phyloP scores from a whole-genome alignment of 148 eudicot genomes.

The Agrostemma githago region DNA sequence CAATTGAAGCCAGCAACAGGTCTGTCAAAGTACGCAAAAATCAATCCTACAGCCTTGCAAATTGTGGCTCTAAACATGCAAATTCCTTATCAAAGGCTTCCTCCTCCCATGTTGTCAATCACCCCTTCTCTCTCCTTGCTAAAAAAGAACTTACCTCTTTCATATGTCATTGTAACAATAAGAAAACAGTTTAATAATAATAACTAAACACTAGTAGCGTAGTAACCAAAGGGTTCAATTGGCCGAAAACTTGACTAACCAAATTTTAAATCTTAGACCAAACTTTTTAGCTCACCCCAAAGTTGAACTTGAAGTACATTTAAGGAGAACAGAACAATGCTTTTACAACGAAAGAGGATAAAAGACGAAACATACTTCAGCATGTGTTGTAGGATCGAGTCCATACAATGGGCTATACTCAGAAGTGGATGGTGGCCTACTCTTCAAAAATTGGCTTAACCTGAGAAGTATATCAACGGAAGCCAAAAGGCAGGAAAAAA shows the following conservation, averaged over 20 bases:
- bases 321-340: background rate
- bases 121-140: background rate
- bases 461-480: constrained; percentile 31
- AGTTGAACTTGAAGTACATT: background rate
- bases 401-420: constrained; percentile 77
- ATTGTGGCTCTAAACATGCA: background rate
- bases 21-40: background rate
- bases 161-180: background rate
- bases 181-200: background rate
- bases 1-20: background rate
- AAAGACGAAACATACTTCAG: constrained; percentile 53
- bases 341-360: constrained; percentile 1
- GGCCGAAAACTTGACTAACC: background rate
- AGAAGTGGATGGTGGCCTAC: constrained; percentile 68
- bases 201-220: background rate
- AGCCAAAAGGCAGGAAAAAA: background rate
- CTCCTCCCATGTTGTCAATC: background rate
- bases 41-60: background rate
- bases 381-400: constrained; percentile 85
- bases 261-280: background rate
- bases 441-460: constrained; percentile 59
- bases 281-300: background rate
- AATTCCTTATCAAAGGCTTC: background rate
- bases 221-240: background rate
- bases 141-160: background rate